phyloP scores from a whole-genome alignment of 2,329 filamentous ascomycete genomes.

The Arthroderma sp. region DNA sequence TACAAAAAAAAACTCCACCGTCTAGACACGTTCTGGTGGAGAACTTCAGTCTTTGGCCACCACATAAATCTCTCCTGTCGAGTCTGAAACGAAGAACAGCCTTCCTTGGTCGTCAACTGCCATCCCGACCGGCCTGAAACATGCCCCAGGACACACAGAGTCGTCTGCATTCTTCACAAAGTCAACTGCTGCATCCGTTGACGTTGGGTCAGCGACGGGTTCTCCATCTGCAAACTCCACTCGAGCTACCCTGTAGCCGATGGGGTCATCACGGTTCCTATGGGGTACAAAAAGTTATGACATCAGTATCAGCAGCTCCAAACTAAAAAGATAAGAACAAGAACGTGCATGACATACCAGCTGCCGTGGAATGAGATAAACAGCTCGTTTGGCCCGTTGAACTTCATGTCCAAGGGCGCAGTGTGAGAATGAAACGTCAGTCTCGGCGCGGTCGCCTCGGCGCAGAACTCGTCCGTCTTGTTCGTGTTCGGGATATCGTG shows the following conservation, averaged over 20 bases:
- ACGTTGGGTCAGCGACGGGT: constrained; percentile 21
- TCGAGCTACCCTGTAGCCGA: constrained; percentile 39
- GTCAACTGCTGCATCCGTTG: constrained; percentile 22
- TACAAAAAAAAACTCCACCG: too few relatives aligned
- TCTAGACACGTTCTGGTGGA: too few relatives aligned
- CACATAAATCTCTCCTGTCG: constrained; percentile 7
- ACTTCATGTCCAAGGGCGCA: constrained; percentile 59
- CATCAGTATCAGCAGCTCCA: not conserved
- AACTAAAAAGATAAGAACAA: not conserved
- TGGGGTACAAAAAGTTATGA: not conserved
- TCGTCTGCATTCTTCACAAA: constrained; percentile 19
- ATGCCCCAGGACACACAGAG: constrained; percentile 17
- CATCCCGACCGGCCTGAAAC: constrained; percentile 23
- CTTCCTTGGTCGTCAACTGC: constrained; percentile 20
- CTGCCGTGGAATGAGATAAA: constrained; percentile 61
- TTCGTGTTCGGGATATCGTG: constrained; percentile 27
- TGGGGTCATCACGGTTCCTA: constrained; percentile 31
- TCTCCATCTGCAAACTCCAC: constrained; percentile 36
- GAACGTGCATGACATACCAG: constrained; percentile 31
- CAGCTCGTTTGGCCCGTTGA: constrained; percentile 36
- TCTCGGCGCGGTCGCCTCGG: constrained; percentile 29
- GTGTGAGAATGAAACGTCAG: constrained; percentile 54
- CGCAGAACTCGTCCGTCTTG: constrained; percentile 36
- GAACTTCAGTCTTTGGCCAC: not conserved
- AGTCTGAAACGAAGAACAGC: constrained; percentile 13